Conservation (phyloP, 2,329 filamentous ascomycete genomes). For the Ophiognomonia clavigignenti-juglandacearum region DNA sequence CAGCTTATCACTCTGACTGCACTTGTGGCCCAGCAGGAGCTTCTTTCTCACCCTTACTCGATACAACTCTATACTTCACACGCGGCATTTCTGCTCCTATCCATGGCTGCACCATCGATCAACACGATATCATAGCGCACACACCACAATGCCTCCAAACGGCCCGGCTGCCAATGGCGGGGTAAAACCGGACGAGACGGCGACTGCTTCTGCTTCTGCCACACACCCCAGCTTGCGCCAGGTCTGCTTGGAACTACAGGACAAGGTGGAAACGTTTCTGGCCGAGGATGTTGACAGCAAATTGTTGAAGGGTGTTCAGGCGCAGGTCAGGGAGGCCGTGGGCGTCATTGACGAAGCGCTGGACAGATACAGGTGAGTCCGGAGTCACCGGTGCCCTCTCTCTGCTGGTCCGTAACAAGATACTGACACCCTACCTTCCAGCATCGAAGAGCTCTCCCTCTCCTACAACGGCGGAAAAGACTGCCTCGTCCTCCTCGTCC, state of each 20-base stretch:
- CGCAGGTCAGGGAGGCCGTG: slow-evolving; percentile 68
- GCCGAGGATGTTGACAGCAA: slow-evolving; percentile 47
- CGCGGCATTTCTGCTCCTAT: not conserved
- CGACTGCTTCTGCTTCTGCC: not conserved
- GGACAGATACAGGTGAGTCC: slow-evolving; percentile 63
- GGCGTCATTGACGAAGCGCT: slow-evolving; percentile 72
- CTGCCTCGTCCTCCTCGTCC: slow-evolving; percentile 84
- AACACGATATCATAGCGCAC: slow-evolving; percentile 2
- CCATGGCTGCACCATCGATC: slow-evolving; percentile 5
- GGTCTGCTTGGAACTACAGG: slow-evolving; percentile 49
- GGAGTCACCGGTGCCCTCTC: not conserved
- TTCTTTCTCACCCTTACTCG: too few species aligned
- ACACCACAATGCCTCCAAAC: slow-evolving; percentile 11
- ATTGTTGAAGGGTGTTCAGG: slow-evolving; percentile 61
- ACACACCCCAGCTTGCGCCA: slow-evolving; percentile 17
- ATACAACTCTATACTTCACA: not conserved
- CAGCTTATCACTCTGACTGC: too few species aligned
- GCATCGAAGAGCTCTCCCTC: slow-evolving; percentile 73
- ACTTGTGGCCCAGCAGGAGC: too few species aligned
- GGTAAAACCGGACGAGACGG: not conserved
- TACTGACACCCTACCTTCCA: slow-evolving; percentile 28
- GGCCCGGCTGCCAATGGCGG: slow-evolving; percentile 9
- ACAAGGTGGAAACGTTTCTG: slow-evolving; percentile 62
- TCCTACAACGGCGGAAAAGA: slow-evolving; percentile 99
- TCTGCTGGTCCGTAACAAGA: too few species aligned